Evolutionary conservation across 108 stramenopile species (phyloP).

Genomic region (Epithemia pelagica): DNA sequence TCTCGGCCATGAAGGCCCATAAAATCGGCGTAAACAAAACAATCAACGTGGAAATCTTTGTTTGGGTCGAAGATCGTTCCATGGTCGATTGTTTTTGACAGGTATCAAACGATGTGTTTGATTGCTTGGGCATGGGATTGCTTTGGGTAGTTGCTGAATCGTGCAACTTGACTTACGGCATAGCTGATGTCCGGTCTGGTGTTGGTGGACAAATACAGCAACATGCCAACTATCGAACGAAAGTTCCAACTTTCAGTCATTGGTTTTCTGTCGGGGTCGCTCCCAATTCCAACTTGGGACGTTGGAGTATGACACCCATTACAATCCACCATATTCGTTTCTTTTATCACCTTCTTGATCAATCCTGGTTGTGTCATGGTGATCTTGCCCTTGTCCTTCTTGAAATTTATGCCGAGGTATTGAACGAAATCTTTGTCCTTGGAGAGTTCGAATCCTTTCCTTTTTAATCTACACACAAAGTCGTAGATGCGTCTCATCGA

Average conservation of each 20-base stretch:
- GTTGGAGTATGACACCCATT: conserved; percentile 13
- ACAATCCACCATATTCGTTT: conserved; percentile 18
- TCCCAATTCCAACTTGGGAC: conserved; percentile 13
- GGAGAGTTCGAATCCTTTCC: too few relatives aligned
- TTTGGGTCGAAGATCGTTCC: conserved; percentile 11
- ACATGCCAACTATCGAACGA: conserved; percentile 31
- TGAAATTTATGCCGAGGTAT: too few relatives aligned
- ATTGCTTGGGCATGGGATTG: conserved; percentile 33
- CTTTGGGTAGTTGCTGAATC: conserved; percentile 29
- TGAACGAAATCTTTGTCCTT: too few relatives aligned
- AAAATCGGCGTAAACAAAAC: background rate
- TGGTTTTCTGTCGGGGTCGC: conserved; percentile 26
- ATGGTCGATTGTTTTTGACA: conserved; percentile 22
- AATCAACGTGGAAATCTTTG: background rate
- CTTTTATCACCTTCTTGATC: conserved; percentile 22
- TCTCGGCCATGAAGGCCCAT: conserved; percentile 23
- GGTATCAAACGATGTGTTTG: conserved; percentile 28
- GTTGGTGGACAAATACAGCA: conserved; percentile 43
- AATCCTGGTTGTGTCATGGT: conserved; percentile 24
- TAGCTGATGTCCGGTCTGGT: conserved; percentile 29
- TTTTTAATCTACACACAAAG: too few relatives aligned
- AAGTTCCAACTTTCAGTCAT: conserved; percentile 24
- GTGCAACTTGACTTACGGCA: conserved; percentile 28
- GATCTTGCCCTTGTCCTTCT: conserved; percentile 5
- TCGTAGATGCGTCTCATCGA: too few relatives aligned